Evolutionary conservation across 768 basidiomycete species (phyloP).

Genomic region (Chalciporus piperatus): DNA sequence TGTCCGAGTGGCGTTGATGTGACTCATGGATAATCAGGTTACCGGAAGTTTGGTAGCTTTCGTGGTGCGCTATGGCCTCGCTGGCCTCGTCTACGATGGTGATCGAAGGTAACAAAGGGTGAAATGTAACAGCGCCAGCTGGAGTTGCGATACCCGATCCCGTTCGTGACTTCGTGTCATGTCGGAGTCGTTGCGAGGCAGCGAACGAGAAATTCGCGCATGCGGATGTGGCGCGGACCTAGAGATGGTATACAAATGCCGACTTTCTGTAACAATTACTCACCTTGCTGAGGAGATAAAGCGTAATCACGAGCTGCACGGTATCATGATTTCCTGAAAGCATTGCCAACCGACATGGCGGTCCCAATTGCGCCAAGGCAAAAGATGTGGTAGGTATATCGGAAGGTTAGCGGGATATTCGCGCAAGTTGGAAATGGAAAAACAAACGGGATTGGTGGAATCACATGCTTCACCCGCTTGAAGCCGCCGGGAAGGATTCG

Average conservation of each 20-base stretch:
- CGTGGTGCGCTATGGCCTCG: slow-evolving; percentile 84
- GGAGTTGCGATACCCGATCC: not conserved
- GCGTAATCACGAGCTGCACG: slow-evolving; percentile 22
- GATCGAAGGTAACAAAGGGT: slow-evolving; percentile 63
- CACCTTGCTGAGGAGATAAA: slow-evolving; percentile 14
- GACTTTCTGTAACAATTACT: not conserved
- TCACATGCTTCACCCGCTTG: slow-evolving; percentile 40
- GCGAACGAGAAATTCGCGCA: not conserved
- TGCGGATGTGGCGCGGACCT: slow-evolving; percentile 4
- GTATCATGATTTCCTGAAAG: not conserved
- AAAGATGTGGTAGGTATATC: not conserved
- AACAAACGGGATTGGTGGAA: slow-evolving; percentile 14
- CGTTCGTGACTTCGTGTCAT: not conserved
- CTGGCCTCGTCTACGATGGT: slow-evolving; percentile 87
- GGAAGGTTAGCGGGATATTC: slow-evolving; percentile 2
- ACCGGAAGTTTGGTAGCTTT: slow-evolving; percentile 82
- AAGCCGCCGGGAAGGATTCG: too few relatives aligned
- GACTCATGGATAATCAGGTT: slow-evolving; percentile 40
- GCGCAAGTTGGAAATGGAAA: not conserved
- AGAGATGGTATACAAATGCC: not conserved
- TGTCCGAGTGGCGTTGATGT: not conserved
- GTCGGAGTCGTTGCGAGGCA: too few relatives aligned
- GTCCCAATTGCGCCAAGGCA: not conserved
- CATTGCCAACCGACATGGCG: not conserved
- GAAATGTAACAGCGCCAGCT: not conserved